Percentiles rank a stretch among this genome's conserved stretches.
Evolutionary conservation across 306 rosid genomes (phyloP).

Genomic region (Casuarina glauca): DNA sequence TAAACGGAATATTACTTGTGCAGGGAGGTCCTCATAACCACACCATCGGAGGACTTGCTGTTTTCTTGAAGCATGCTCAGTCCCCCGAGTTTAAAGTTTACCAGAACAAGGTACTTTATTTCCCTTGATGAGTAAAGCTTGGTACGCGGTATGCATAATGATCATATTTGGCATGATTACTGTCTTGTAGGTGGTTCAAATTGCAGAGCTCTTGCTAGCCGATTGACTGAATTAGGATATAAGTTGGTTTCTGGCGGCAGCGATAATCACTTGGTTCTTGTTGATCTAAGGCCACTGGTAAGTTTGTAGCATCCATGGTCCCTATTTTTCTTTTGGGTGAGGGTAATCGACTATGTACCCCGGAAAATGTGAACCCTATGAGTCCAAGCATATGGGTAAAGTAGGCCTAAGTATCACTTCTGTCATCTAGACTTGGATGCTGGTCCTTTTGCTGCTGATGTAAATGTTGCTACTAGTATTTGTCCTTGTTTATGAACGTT

Average conservation of each 20-base stretch:
- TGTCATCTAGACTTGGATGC: background rate
- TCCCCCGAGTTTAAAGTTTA: conserved; percentile 73
- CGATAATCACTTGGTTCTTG: conserved; percentile 91
- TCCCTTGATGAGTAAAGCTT: conserved; percentile 16
- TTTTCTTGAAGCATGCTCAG: conserved; percentile 76
- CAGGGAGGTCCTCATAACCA: conserved; percentile 99
- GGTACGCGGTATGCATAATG: conserved; percentile 20
- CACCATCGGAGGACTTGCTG: conserved; percentile 95
- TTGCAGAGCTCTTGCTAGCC: conserved; percentile 78
- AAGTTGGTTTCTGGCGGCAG: conserved; percentile 95
- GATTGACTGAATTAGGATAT: conserved; percentile 64
- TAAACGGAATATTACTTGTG: conserved; percentile 11
- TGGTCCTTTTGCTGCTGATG: background rate
- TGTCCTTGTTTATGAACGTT: background rate
- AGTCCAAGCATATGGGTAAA: background rate
- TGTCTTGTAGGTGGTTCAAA: conserved; percentile 76
- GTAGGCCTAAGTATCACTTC: background rate
- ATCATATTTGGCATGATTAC: background rate
- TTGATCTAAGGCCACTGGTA: conserved; percentile 91
- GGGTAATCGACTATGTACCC: background rate
- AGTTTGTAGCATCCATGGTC: conserved; percentile 27
- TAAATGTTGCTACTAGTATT: background rate
- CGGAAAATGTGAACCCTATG: background rate
- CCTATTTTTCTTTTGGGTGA: background rate
- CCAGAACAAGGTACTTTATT: conserved; percentile 65